A percentile compares a stretch with the other conserved stretches of the same genome.
phyloP scores from a whole-genome alignment of 2,329 filamentous ascomycete genomes.

The Purpureocillium lavendulum region DNA sequence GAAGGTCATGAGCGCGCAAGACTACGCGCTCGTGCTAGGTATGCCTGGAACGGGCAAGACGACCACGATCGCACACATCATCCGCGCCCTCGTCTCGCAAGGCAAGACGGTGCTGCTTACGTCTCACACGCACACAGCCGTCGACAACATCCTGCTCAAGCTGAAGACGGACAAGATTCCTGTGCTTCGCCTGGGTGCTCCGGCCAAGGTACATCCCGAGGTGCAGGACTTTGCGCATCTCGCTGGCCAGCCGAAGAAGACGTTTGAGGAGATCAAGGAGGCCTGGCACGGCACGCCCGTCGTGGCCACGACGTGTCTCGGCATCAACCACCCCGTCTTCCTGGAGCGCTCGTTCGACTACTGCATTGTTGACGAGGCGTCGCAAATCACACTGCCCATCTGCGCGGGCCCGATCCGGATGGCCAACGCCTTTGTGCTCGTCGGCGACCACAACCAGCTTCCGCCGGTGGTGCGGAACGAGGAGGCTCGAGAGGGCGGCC shows the following conservation, averaged over 20 bases:
- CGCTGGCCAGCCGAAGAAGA: conserved; percentile 62
- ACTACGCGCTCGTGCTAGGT: conserved; percentile 94
- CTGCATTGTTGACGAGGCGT: conserved; percentile 96
- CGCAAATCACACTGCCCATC: conserved; percentile 92
- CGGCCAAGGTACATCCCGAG: conserved; percentile 79
- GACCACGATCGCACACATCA: conserved; percentile 96
- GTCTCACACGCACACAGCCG: conserved; percentile 94
- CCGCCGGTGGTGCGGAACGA: conserved; percentile 92
- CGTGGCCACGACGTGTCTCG: conserved; percentile 90
- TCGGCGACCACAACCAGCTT: conserved; percentile 93
- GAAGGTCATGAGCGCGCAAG: conserved; percentile 90
- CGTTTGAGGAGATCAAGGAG: conserved; percentile 74
- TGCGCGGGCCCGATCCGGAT: conserved; percentile 91
- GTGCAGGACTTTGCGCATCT: conserved; percentile 80
- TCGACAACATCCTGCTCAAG: conserved; percentile 96
- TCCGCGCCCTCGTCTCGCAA: conserved; percentile 77
- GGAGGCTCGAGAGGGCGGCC: conserved; percentile 72
- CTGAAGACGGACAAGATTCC: conserved; percentile 69
- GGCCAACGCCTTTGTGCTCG: conserved; percentile 86
- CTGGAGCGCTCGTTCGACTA: conserved; percentile 88
- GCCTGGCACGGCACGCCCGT: conserved; percentile 82
- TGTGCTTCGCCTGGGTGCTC: conserved; percentile 76
- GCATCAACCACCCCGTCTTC: conserved; percentile 84
- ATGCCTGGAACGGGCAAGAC: conserved; percentile 99
- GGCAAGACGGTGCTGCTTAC: conserved; percentile 89